A percentile compares a stretch with the other conserved stretches of the same genome.
phyloP scores from a whole-genome alignment of 345 rosid genomes.

The Cochlearia excelsa region DNA sequence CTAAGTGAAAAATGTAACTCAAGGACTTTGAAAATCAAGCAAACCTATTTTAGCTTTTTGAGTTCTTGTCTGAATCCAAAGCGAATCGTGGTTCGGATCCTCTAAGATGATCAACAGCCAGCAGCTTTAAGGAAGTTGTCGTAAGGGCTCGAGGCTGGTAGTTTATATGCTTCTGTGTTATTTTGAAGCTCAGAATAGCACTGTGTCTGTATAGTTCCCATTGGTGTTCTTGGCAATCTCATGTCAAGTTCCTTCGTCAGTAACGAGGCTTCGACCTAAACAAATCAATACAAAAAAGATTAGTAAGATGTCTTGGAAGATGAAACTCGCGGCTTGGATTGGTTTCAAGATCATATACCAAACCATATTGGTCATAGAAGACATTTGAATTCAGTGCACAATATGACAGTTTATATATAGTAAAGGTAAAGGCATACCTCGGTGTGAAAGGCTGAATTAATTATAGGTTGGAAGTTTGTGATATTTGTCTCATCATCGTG shows the following conservation, averaged over 20 bases:
- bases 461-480: conserved; percentile 31
- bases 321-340: too few species aligned
- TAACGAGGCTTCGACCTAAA: conserved; percentile 61
- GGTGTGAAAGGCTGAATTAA: conserved; percentile 28
- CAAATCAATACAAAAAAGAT: not conserved
- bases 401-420: not conserved
- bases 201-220: conserved; percentile 32
- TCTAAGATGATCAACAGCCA: conserved; percentile 31
- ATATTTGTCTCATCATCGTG: conserved; percentile 34
- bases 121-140: conserved; percentile 42
- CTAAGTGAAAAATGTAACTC: conserved; percentile 18
- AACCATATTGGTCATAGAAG: too few species aligned
- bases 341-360: too few species aligned
- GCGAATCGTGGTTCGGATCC: too few species aligned
- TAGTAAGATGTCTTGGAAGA: not conserved
- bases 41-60: conserved; percentile 2
- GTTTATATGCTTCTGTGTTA: conserved; percentile 23
- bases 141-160: conserved; percentile 41
- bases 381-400: not conserved
- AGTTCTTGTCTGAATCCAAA: conserved; percentile 11
- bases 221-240: conserved; percentile 27
- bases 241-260: conserved; percentile 35
- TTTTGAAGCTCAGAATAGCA: conserved; percentile 33
- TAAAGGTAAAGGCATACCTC: conserved; percentile 25
- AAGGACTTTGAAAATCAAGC: conserved; percentile 19